Base-by-base conservation (phyloP, 2,329 filamentous ascomycete genomes). In the Fusarium nisikadoi region DNA sequence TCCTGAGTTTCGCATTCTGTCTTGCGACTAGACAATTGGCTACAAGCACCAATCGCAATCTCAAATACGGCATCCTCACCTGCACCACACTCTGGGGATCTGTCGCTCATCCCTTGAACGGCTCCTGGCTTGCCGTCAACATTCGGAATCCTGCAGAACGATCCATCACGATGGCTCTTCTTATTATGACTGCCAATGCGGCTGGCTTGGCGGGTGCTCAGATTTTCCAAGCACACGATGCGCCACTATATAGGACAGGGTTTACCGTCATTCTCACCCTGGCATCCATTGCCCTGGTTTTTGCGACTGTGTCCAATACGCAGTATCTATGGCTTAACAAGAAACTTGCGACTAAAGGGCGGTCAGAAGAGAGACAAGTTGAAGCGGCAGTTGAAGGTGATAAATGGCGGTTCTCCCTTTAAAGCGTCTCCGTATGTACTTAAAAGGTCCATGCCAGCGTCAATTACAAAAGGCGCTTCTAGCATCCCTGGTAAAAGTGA, bases 321-420 rank as follows among this genome's bases (percentile, higher is more conserved):
- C 54, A 57, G 54, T 57, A 57, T 23, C 31, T 57, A 17, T 57
- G 54, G 54, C 31, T 57, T 2, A 62, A 62, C 10, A 43, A 54
- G n/a, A 60, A 42, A 13, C 31, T 57, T 17, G 23, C 10, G 10
- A 2, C 19, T 1, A 57, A 57, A 6, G 14, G 5, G 1, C 1
- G 4, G 11, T 33, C 8, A 6, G 10, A 11, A 10, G 39, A 36
- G 3, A 31, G 3, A 14, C 14, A 20, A 1, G 16, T 7, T 13
- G 41, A 35, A 47, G 41, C 17, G 5, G 31, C 41, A 8, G 14
- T 0, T 1, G 31, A 47, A 36, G 19, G 14, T 1, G 20, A 49
- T 5, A 57, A 29, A 23, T 57, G 54, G 54, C 54, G 41, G 8
- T 57, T 47, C 23, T 57, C 54, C 1, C 14, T 19, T 19, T 49